Conservation (phyloP, 2,329 filamentous ascomycete species). For the Malbranchea zuffiana region DNA sequence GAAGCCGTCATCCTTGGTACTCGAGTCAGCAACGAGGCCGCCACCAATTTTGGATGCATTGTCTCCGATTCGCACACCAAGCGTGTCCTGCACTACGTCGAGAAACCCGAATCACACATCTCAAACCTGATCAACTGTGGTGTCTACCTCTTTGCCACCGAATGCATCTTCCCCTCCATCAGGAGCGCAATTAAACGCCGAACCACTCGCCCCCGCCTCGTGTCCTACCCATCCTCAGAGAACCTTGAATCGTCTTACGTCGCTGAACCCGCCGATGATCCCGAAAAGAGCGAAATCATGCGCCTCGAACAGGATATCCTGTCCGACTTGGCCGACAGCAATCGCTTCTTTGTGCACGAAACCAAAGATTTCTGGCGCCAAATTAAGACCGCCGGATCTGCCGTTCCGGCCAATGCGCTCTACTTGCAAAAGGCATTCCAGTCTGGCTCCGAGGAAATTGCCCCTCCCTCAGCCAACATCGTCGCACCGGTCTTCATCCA, state of each 20-base stretch:
- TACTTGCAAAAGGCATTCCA: constrained; percentile 94
- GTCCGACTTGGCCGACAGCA: constrained; percentile 87
- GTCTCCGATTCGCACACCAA: constrained; percentile 89
- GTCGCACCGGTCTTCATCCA: constrained; percentile 92
- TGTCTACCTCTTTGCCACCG: constrained; percentile 92
- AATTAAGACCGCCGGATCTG: constrained; percentile 97
- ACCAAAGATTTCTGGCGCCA: constrained; percentile 99
- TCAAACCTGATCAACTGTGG: constrained; percentile 99
- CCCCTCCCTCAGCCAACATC: constrained; percentile 73
- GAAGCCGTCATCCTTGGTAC: constrained; percentile 95
- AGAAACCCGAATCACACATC: constrained; percentile 96
- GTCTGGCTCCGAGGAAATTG: constrained; percentile 67
- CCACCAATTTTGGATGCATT: constrained; percentile 95
- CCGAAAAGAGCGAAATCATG: constrained; percentile 71
- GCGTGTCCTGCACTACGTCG: constrained; percentile 95
- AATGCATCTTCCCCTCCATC: constrained; percentile 94
- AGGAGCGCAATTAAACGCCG: constrained; percentile 90
- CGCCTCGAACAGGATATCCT: constrained; percentile 95
- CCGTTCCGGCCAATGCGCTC: constrained; percentile 89
- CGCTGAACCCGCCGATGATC: constrained; percentile 59
- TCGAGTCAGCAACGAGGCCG: constrained; percentile 77
- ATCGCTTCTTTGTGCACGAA: constrained; percentile 96
- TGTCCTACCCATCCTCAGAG: constrained; percentile 93
- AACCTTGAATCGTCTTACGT: constrained; percentile 65
- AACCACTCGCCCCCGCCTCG: constrained; percentile 75